phyloP scores from a whole-genome alignment of 331 rosid genomes.

The Rhamnella rubrinervis region DNA sequence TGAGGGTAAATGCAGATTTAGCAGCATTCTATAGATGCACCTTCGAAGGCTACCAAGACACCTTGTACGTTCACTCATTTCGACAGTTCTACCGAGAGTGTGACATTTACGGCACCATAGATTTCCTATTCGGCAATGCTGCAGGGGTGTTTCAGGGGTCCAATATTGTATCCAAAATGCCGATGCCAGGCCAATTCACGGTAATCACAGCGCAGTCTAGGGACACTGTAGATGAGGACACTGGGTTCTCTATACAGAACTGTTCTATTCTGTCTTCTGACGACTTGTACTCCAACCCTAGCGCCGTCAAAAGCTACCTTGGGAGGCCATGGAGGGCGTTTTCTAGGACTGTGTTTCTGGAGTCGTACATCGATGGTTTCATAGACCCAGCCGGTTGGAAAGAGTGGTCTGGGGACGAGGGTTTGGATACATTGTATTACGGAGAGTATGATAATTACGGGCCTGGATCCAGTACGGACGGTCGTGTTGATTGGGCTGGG shows the following conservation, averaged over 20 bases:
- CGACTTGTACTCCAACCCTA: slow-evolving; percentile 37
- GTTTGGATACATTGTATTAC: slow-evolving; percentile 53
- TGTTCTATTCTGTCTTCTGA: slow-evolving; percentile 54
- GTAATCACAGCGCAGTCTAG: slow-evolving; percentile 66
- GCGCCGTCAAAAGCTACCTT: slow-evolving; percentile 55
- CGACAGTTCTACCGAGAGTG: slow-evolving; percentile 75
- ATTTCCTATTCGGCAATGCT: slow-evolving; percentile 71
- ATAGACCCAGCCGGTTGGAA: slow-evolving; percentile 67
- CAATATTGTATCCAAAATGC: slow-evolving; percentile 48
- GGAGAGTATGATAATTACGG: slow-evolving; percentile 71
- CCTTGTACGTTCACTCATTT: slow-evolving; percentile 65
- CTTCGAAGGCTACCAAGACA: slow-evolving; percentile 63
- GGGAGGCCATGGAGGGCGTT: slow-evolving; percentile 68
- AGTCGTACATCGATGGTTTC: slow-evolving; percentile 56
- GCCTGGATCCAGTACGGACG: slow-evolving; percentile 54
- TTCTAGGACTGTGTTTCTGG: slow-evolving; percentile 54
- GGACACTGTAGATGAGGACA: slow-evolving; percentile 53
- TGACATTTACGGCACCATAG: slow-evolving; percentile 66
- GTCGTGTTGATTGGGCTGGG: slow-evolving; percentile 55
- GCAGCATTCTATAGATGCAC: slow-evolving; percentile 54
- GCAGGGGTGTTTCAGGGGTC: slow-evolving; percentile 57
- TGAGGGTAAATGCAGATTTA: slow-evolving; percentile 66
- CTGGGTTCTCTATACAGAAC: slow-evolving; percentile 74
- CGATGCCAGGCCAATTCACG: slow-evolving; percentile 53
- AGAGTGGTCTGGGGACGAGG: slow-evolving; percentile 41